These are phyloP conservation scores for Candida ascalaphidarum DNA, from an alignment of 805 yeast genomes.

Conservation along the genomic window DNA sequence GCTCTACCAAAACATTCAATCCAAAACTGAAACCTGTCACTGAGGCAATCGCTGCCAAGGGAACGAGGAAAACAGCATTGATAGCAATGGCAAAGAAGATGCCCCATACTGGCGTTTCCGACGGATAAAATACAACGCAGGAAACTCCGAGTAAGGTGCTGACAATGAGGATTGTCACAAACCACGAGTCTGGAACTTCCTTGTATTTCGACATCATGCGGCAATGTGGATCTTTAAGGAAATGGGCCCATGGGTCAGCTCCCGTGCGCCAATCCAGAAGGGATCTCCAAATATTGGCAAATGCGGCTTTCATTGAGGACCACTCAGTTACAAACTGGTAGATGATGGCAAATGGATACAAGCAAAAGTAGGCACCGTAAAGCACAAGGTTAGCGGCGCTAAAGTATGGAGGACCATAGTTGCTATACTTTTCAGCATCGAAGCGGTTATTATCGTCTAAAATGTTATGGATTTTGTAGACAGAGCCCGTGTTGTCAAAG, in stretches of 20 bases:
- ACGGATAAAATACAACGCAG: conserved; percentile 38
- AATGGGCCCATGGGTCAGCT: no score
- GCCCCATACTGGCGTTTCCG: conserved; percentile 59
- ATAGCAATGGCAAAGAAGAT: conserved; percentile 49
- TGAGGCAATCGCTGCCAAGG: conserved; percentile 54
- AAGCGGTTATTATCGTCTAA: conserved; percentile 35
- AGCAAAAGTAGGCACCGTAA: conserved; percentile 49
- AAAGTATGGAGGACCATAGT: conserved; percentile 61
- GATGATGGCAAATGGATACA: conserved; percentile 47
- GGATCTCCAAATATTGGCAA: conserved; percentile 23
- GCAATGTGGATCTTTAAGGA: conserved; percentile 43
- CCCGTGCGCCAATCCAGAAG: conserved; percentile 3
- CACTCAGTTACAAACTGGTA: conserved; percentile 41
- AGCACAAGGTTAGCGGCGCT: conserved; percentile 52
- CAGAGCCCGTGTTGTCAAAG: conserved; percentile 42
- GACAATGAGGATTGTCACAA: conserved; percentile 32
- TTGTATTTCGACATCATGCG: conserved; percentile 50
- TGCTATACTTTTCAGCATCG: conserved; percentile 37
- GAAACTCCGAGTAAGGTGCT: conserved; percentile 37
- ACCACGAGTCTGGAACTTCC: conserved; percentile 77
- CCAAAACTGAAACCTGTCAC: conserved; percentile 55
- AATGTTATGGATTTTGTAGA: conserved; percentile 39
- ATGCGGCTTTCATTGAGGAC: conserved; percentile 30
- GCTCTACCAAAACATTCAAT: conserved; percentile 53
- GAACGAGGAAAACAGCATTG: conserved; percentile 48